Conservation (phyloP, 78 protist genomes). For the Pelomyxa schiedti region DNA sequence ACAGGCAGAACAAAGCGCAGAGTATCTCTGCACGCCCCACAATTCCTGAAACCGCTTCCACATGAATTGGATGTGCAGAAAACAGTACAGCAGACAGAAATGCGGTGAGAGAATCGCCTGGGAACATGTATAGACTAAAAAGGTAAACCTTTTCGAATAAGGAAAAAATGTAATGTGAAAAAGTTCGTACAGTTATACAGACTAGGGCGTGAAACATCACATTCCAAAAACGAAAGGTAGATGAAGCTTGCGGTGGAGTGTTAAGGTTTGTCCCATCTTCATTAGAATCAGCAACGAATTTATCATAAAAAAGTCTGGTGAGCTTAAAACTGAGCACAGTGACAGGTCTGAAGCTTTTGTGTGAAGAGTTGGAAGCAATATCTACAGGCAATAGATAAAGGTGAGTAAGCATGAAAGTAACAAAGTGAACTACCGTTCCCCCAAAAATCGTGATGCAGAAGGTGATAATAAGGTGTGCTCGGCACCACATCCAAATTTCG, state of each 20-base stretch:
- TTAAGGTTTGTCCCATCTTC: no score
- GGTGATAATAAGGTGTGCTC: not conserved
- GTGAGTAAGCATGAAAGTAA: not conserved
- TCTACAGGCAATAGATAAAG: not conserved
- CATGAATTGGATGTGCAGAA: conserved; percentile 23
- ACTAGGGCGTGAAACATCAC: no score
- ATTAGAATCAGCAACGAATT: no score
- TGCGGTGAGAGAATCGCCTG: not conserved
- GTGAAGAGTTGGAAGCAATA: not conserved
- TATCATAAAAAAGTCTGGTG: no score
- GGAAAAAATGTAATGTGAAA: no score
- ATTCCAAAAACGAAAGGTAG: no score
- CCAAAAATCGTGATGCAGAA: conserved; percentile 24
- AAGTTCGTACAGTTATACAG: no score
- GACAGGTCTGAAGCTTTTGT: conserved; percentile 1
- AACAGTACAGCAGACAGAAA: not conserved
- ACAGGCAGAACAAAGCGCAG: not conserved
- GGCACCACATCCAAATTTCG: not conserved
- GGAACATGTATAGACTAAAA: no score
- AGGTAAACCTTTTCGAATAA: no score
- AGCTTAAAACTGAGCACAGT: not conserved
- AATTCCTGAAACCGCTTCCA: conserved; percentile 23
- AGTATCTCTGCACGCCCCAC: conserved; percentile 41
- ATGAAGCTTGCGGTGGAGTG: no score
- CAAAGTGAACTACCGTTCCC: not conserved